These are phyloP conservation scores for Tephrocybe sp. DNA, from an alignment of 768 basidiomycete species.

Conservation along the genomic window DNA sequence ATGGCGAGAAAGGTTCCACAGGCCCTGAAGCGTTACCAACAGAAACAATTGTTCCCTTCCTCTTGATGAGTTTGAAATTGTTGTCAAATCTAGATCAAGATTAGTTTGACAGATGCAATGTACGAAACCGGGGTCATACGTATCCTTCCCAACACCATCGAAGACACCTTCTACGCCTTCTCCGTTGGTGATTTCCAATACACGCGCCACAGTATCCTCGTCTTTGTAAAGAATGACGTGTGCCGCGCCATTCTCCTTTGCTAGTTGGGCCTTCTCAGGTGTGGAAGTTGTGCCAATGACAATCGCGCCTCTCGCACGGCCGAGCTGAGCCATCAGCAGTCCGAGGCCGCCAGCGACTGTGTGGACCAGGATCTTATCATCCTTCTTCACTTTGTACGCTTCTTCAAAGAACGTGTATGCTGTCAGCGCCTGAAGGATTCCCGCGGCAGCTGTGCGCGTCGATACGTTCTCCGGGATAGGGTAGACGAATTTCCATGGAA, in stretches of 20 bases:
- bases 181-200: slow-evolving; percentile 72
- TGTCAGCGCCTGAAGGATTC: slow-evolving; percentile 75
- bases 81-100: slow-evolving; percentile 56
- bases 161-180: slow-evolving; percentile 84
- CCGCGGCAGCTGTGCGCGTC: slow-evolving; percentile 62
- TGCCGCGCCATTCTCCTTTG: slow-evolving; percentile 75
- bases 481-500: slow-evolving; percentile 59
- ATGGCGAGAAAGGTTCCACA: slow-evolving; percentile 70
- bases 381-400: slow-evolving; percentile 78
- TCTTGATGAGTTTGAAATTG: slow-evolving; percentile 75
- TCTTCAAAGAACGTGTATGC: slow-evolving; percentile 77
- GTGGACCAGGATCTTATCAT: slow-evolving; percentile 80
- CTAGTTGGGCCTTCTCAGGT: slow-evolving; percentile 76
- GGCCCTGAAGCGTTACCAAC: slow-evolving; percentile 92
- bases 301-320: slow-evolving; percentile 71
- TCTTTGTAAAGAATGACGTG: slow-evolving; percentile 82
- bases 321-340: slow-evolving; percentile 63
- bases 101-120: not conserved
- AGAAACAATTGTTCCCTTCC: slow-evolving; percentile 88
- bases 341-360: slow-evolving; percentile 92
- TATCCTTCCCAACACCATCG: slow-evolving; percentile 97
- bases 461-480: slow-evolving; percentile 65
- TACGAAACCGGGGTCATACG: slow-evolving; percentile 36
- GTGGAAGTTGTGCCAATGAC: slow-evolving; percentile 95
- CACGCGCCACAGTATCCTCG: slow-evolving; percentile 72